A percentile compares a stretch with the other conserved stretches of the same genome.
Evolutionary conservation across 1,284 basidiomycete species (phyloP).

Genomic region (Amylostereum chailletii): DNA sequence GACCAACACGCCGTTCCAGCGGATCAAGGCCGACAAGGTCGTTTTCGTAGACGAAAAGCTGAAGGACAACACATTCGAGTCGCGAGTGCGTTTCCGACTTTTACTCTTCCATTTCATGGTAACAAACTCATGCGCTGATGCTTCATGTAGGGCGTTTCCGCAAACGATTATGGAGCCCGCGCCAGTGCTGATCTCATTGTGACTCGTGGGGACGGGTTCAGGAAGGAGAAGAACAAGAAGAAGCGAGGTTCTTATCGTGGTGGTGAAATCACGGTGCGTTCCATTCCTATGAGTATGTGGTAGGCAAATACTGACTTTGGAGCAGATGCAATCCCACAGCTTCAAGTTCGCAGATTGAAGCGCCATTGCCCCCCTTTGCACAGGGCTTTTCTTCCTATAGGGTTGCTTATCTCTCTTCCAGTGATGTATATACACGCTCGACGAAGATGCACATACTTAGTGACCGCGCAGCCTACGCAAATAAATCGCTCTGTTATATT

Average conservation of each 20-base stretch:
- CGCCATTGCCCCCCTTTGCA: neutral
- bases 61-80: conserved; percentile 78
- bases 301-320: conserved; percentile 6
- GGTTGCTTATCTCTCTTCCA: neutral
- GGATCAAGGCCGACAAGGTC: conserved; percentile 70
- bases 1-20: conserved; percentile 64
- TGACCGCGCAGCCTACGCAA: neutral
- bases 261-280: conserved; percentile 81
- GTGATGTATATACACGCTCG: neutral
- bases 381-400: neutral
- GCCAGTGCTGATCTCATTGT: conserved; percentile 87
- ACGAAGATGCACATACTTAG: neutral
- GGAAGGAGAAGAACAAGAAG: conserved; percentile 99
- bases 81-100: conserved; percentile 48
- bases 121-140: conserved; percentile 6
- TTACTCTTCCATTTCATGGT: conserved; percentile 4
- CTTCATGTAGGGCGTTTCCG: conserved; percentile 40
- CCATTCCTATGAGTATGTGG: conserved; percentile 1
- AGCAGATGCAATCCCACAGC: conserved; percentile 71
- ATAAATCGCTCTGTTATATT: too few species aligned
- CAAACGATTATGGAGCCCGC: conserved; percentile 81
- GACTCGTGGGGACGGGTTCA: conserved; percentile 89
- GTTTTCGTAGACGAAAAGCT: conserved; percentile 48
- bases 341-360: conserved; percentile 67
- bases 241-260: conserved; percentile 90